Conservation (phyloP, 2,329 filamentous ascomycete species). For the Penicillium sp. region DNA sequence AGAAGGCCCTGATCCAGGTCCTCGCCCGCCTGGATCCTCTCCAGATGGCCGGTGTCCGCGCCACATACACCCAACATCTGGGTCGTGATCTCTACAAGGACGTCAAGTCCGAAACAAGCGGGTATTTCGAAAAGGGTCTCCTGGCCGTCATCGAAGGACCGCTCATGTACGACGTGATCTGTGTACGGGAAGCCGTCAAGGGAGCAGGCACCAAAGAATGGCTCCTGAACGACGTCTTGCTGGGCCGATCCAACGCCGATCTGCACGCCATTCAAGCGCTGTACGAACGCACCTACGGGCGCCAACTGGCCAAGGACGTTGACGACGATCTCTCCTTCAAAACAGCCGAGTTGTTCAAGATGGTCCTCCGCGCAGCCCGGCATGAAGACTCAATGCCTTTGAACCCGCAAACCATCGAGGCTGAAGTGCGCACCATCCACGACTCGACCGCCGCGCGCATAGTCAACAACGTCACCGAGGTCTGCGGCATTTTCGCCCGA, state of each 20-base stretch:
- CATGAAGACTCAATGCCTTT: slow-evolving; percentile 73
- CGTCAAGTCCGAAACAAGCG: slow-evolving; percentile 68
- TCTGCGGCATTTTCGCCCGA: slow-evolving; percentile 70
- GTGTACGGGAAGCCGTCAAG: slow-evolving; percentile 64
- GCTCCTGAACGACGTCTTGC: slow-evolving; percentile 77
- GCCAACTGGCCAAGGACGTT: slow-evolving; percentile 65
- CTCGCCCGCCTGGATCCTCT: slow-evolving; percentile 70
- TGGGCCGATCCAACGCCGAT: slow-evolving; percentile 80
- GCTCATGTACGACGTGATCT: slow-evolving; percentile 66
- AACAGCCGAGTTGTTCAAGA: slow-evolving; percentile 77
- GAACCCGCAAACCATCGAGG: slow-evolving; percentile 65
- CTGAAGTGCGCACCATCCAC: slow-evolving; percentile 71
- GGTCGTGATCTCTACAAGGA: slow-evolving; percentile 66
- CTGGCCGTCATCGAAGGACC: slow-evolving; percentile 73
- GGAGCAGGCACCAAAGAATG: slow-evolving; percentile 81
- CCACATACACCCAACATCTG: slow-evolving; percentile 60
- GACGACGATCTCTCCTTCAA: slow-evolving; percentile 76
- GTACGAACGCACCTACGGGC: slow-evolving; percentile 63
- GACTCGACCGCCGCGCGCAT: slow-evolving; percentile 65
- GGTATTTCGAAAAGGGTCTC: slow-evolving; percentile 68
- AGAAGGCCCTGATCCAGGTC: slow-evolving; percentile 65
- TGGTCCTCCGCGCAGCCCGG: slow-evolving; percentile 68
- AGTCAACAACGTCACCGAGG: slow-evolving; percentile 41
- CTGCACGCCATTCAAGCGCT: slow-evolving; percentile 75
- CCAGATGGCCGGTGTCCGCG: slow-evolving; percentile 63